phyloP scores from a whole-genome alignment of 73 alveolate species.

The Paramecium sexaurelia region DNA sequence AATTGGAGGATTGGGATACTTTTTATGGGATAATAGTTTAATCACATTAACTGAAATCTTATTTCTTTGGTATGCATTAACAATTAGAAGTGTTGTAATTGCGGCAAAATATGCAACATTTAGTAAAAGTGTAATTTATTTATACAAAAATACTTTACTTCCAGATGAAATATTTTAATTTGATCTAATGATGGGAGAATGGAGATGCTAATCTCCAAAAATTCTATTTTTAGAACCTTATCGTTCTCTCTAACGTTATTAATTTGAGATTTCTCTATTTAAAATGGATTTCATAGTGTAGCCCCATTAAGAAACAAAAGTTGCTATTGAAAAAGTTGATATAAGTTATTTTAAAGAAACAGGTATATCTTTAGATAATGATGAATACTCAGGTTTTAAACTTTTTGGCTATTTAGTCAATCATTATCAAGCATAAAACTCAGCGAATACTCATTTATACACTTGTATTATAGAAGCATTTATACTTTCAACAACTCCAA shows the following conservation, averaged over 20 bases:
- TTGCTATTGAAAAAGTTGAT: neutral
- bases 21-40: neutral
- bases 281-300: conserved; percentile 48
- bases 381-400: conserved; percentile 44
- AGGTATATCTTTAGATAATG: neutral
- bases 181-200: conserved; percentile 51
- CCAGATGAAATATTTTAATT: neutral
- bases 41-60: neutral
- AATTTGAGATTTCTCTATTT: conserved; percentile 28
- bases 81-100: conserved; percentile 13
- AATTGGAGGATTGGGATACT: neutral
- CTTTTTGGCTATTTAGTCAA: neutral
- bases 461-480: neutral
- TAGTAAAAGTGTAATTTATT: neutral
- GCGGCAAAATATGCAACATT: conserved; percentile 54
- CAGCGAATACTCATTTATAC: neutral
- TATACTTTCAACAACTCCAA: neutral
- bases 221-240: neutral
- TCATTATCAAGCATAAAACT: neutral
- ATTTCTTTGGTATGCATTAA: conserved; percentile 31
- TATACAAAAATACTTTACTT: neutral
- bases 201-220: conserved; percentile 44
- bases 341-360: neutral
- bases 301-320: neutral
- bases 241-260: neutral